phyloP scores from a whole-genome alignment of 257 asterid genomes.

The Ligustrum vulgare region DNA sequence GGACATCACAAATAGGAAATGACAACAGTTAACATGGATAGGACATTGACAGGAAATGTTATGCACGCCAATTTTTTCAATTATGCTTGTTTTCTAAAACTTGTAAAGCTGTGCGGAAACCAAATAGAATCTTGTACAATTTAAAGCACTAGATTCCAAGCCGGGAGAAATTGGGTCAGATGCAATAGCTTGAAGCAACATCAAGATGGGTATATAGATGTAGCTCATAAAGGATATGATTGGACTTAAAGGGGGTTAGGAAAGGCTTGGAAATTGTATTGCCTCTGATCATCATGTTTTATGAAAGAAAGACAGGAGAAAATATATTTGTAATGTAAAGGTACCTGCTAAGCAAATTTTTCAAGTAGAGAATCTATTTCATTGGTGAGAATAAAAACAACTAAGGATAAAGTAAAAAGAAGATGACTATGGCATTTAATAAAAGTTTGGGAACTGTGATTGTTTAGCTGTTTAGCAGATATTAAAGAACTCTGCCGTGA shows the following conservation, averaged over 20 bases:
- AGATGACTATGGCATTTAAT: neutral
- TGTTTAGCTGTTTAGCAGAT: neutral
- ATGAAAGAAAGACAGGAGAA: neutral
- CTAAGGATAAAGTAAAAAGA: neutral
- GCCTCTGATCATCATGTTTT: neutral
- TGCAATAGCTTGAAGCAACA: neutral
- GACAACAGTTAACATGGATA: constrained; percentile 20
- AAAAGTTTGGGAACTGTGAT: constrained; percentile 2
- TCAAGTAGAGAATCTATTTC: neutral
- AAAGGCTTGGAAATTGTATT: neutral
- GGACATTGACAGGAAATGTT: constrained; percentile 12
- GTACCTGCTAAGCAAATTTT: neutral
- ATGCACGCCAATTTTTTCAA: neutral
- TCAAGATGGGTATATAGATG: neutral
- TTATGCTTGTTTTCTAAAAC: neutral
- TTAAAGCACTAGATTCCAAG: neutral
- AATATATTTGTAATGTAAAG: neutral
- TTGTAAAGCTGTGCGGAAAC: neutral
- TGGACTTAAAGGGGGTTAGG: neutral
- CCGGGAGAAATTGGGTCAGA: neutral
- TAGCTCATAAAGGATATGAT: constrained; percentile 12
- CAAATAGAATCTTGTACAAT: neutral
- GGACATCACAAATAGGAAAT: constrained; percentile 7
- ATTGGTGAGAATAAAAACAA: neutral
- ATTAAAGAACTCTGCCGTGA: neutral